Conservation (phyloP, 768 basidiomycete genomes). For the Termitomyces sp. region DNA sequence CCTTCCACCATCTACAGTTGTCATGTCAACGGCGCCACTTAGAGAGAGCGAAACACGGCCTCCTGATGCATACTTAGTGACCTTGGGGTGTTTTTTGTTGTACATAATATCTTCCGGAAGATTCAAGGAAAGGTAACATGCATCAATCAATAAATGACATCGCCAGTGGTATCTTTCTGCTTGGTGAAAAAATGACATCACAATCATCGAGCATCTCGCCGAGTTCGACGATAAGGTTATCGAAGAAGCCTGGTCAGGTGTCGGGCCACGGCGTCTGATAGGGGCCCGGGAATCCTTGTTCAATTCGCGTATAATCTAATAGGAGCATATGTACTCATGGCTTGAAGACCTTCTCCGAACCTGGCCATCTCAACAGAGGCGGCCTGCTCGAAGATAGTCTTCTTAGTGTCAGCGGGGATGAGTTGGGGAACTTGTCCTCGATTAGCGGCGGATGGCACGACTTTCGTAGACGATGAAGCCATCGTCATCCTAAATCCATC, state of each 20-base stretch:
- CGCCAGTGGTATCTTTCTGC: slow-evolving; percentile 53
- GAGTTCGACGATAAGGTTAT: slow-evolving; percentile 25
- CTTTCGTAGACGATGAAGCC: slow-evolving; percentile 62
- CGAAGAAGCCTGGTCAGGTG: slow-evolving; percentile 13
- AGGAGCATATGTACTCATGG: slow-evolving; percentile 27
- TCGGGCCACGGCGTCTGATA: slow-evolving; percentile 4
- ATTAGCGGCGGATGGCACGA: slow-evolving; percentile 62
- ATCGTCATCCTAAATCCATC: slow-evolving; percentile 37
- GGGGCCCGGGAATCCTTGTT: background rate
- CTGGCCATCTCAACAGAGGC: slow-evolving; percentile 56
- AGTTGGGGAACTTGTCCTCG: slow-evolving; percentile 49
- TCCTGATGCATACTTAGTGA: slow-evolving; percentile 6
- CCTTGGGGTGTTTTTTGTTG: slow-evolving; percentile 11
- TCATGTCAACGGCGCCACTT: background rate
- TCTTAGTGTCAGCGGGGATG: slow-evolving; percentile 45
- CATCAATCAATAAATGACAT: slow-evolving; percentile 25
- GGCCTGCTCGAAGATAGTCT: slow-evolving; percentile 41
- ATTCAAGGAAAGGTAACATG: slow-evolving; percentile 1
- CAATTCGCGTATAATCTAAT: too few species aligned
- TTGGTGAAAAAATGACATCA: slow-evolving; percentile 49
- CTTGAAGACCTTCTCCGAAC: slow-evolving; percentile 51
- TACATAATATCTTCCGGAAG: slow-evolving; percentile 13
- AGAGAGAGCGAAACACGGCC: background rate
- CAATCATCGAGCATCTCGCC: slow-evolving; percentile 45
- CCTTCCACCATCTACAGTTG: slow-evolving; percentile 19